Base-by-base conservation (phyloP, 495 filamentous ascomycete species). In the Penicillium paxilli region DNA sequence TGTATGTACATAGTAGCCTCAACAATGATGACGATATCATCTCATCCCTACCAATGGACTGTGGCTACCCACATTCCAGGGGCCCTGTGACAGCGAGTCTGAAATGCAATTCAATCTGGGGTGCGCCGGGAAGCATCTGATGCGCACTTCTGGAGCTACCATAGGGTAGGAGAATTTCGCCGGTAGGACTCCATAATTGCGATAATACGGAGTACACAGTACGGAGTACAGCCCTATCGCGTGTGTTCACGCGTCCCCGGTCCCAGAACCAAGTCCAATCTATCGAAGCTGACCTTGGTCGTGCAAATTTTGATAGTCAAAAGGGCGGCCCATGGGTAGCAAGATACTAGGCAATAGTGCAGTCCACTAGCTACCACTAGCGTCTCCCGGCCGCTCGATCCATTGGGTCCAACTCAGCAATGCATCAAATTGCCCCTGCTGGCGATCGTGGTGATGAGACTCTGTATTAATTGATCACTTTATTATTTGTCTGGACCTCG, bases 281-380 rank as follows among this genome's bases (percentile, higher is more conserved):
- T 1, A 28, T 12, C 14, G 25, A 11, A 37, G 35, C 30, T 16
- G 19, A 25, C 17, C 17, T 2, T 8, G 0, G 22, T 12, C 28
- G 0, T 20, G 30, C 25, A 14, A 48, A 42, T 42, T 40, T 22
- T 37, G 54, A 51, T 41, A 44, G 47, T 37, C 24, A 24, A 37
- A 33, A 37, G 37, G 41, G 23, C 5, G 45, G 49, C 44, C 52
- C 57, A 60, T 60, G 57, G 57, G n/a, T 44, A 41, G 24, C 17
- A 33, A 42, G 40, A 57, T 53, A 38, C 47, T 25, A 44, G 38
- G 49, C 55, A 56, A 64, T 65, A 62, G 62, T 42, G 55, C 48
- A 55, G 25, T 23, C 62, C 58, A 52, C 58, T 62, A 62, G 52
- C 23, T 32, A 26, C 23, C 6, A 16, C 48, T 64, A 62, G 54